A percentile compares a stretch with the other conserved stretches of the same genome.
phyloP scores from a whole-genome alignment of 495 filamentous ascomycete species.

The Penicillium salamii region DNA sequence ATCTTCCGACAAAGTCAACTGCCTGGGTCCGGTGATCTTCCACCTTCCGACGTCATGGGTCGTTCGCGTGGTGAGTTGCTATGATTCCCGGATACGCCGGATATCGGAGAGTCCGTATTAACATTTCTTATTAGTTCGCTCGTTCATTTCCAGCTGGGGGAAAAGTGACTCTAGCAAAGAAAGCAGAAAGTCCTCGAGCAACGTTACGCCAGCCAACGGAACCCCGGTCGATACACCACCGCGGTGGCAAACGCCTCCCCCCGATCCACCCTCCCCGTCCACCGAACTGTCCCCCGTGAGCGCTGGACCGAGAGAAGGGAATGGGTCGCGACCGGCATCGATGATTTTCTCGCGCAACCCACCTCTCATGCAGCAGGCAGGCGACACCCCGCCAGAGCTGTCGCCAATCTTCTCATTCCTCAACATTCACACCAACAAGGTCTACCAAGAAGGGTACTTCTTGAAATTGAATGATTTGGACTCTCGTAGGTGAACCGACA shows the following conservation, averaged over 20 bases:
- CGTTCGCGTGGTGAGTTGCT: constrained; percentile 43
- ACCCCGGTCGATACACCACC: constrained; percentile 26
- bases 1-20: background rate
- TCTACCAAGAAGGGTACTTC: constrained; percentile 98
- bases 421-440: constrained; percentile 92
- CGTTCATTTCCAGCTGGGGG: constrained; percentile 59
- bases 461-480: constrained; percentile 93
- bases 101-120: constrained; percentile 7
- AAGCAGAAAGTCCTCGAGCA: constrained; percentile 29
- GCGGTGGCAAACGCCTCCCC: constrained; percentile 35
- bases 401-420: constrained; percentile 91
- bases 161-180: constrained; percentile 30
- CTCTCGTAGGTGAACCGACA: constrained; percentile 57
- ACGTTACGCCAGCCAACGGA: constrained; percentile 7
- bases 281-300: constrained; percentile 29
- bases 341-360: constrained; percentile 82
- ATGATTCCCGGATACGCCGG: constrained; percentile 10
- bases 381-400: constrained; percentile 86
- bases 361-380: constrained; percentile 76
- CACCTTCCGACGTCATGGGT: constrained; percentile 32
- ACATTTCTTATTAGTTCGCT: constrained; percentile 50
- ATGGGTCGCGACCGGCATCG: constrained; percentile 55
- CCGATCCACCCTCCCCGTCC: constrained; percentile 34
- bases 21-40: constrained; percentile 8
- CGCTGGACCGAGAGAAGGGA: constrained; percentile 25